These are phyloP conservation scores for Nyctanthes arbortristis DNA, from an alignment of 257 asterid species.

Conservation along the genomic window DNA sequence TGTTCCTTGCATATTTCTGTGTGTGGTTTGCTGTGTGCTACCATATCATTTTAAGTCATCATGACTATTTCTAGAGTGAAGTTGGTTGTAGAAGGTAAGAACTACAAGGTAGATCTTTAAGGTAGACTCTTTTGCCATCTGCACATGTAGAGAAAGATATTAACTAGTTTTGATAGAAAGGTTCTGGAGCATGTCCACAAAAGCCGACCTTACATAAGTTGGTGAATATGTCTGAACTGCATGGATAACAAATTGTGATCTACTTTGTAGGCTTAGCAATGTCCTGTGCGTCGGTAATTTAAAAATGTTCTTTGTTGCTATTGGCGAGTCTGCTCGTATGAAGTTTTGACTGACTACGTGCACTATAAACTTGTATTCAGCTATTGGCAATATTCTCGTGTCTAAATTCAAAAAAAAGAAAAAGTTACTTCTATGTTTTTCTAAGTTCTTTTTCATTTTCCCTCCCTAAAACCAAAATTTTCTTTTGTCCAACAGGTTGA, in stretches of 20 bases:
- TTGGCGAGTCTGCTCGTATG: too few species aligned
- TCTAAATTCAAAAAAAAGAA: not conserved
- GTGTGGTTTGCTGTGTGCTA: not conserved
- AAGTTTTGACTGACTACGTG: too few species aligned
- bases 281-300: too few species aligned
- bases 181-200: not conserved
- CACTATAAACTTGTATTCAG: too few species aligned
- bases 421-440: not conserved
- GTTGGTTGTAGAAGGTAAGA: not conserved
- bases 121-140: not conserved
- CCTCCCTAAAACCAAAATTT: not conserved
- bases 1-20: not conserved
- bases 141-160: not conserved
- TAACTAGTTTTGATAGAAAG: not conserved
- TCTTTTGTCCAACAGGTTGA: slow-evolving; percentile 43
- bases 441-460: too few species aligned
- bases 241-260: too few species aligned
- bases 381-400: too few species aligned
- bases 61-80: not conserved
- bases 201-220: too few species aligned
- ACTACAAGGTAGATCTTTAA: not conserved
- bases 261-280: too few species aligned
- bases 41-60: not conserved
- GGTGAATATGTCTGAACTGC: too few species aligned
- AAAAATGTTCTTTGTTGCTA: too few species aligned